Conservation (phyloP, 2,329 filamentous ascomycete genomes). For the Penicillium sp. region DNA sequence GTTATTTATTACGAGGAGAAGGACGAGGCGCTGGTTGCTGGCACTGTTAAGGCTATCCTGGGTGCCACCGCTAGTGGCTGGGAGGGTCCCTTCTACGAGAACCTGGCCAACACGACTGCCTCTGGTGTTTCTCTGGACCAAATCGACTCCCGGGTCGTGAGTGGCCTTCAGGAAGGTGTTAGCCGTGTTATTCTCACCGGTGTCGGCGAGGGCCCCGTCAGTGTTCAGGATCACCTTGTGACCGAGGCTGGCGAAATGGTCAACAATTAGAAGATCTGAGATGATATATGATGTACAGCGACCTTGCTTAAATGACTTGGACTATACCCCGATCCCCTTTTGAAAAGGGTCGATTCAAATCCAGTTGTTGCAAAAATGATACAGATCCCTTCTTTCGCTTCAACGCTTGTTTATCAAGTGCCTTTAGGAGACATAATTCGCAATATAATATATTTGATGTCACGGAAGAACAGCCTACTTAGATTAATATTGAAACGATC, state of each 20-base stretch:
- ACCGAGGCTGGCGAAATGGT: conserved; percentile 64
- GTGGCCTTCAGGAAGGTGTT: conserved; percentile 75
- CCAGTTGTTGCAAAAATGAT: conserved; percentile 19
- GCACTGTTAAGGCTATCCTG: conserved; percentile 75
- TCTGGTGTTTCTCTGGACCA: conserved; percentile 65
- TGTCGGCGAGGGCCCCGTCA: conserved; percentile 86
- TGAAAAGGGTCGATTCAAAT: conserved; percentile 14
- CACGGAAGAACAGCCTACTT: neutral
- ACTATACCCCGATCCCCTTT: conserved; percentile 28
- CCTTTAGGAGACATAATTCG: conserved; percentile 21
- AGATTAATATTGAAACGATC: conserved; percentile 1
- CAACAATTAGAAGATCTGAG: conserved; percentile 22
- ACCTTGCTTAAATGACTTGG: conserved; percentile 18
- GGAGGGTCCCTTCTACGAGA: conserved; percentile 62
- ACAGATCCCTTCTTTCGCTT: conserved; percentile 22
- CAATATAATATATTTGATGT: neutral
- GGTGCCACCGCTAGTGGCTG: conserved; percentile 61
- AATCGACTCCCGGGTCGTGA: conserved; percentile 57
- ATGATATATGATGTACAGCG: conserved; percentile 17
- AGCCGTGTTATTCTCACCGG: conserved; percentile 88
- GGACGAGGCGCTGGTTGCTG: conserved; percentile 73
- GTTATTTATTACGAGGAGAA: conserved; percentile 93
- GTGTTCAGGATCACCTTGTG: conserved; percentile 77
- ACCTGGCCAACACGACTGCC: conserved; percentile 54
- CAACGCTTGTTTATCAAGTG: conserved; percentile 10